A percentile compares a stretch with the other conserved stretches of the same genome.
Conservation (phyloP, 305 asterid species). For the Fraxinus ornus region DNA sequence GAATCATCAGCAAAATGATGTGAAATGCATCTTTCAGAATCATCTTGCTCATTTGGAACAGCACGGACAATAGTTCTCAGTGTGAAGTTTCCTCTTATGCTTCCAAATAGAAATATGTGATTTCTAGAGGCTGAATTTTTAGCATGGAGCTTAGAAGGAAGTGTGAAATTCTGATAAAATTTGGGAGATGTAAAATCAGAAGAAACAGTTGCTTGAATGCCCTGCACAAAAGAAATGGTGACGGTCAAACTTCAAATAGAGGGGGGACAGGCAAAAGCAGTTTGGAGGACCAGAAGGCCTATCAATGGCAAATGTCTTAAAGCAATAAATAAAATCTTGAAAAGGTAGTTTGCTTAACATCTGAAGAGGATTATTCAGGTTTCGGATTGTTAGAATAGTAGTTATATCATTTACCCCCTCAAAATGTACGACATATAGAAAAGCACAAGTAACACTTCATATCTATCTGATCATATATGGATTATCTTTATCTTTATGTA, state of each 20-base stretch:
- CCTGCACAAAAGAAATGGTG: neutral
- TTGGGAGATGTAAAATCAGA: conserved; percentile 27
- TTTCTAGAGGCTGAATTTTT: conserved; percentile 30
- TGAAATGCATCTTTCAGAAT: conserved; percentile 29
- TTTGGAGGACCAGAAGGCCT: neutral
- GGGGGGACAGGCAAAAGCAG: neutral
- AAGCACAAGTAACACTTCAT: neutral
- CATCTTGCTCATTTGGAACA: conserved; percentile 35
- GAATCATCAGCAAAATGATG: conserved; percentile 36
- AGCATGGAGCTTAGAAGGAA: conserved; percentile 29
- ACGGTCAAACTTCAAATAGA: conserved; percentile 15
- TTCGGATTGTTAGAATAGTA: neutral
- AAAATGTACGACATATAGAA: neutral
- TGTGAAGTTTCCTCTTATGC: conserved; percentile 26
- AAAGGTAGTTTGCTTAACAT: neutral
- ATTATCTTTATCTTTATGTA: too few relatives aligned
- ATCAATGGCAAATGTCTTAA: conserved; percentile 7
- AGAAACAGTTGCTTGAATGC: neutral
- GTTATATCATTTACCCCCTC: neutral
- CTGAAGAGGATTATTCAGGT: neutral
- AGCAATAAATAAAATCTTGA: neutral
- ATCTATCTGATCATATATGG: too few relatives aligned
- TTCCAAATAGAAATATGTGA: conserved; percentile 23
- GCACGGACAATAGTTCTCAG: conserved; percentile 37
- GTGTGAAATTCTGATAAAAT: conserved; percentile 31